Evolutionary conservation across 306 rosid genomes (phyloP), one percentile per base, ranked within the genome.

Genomic region (Nissolia schottii): DNA sequence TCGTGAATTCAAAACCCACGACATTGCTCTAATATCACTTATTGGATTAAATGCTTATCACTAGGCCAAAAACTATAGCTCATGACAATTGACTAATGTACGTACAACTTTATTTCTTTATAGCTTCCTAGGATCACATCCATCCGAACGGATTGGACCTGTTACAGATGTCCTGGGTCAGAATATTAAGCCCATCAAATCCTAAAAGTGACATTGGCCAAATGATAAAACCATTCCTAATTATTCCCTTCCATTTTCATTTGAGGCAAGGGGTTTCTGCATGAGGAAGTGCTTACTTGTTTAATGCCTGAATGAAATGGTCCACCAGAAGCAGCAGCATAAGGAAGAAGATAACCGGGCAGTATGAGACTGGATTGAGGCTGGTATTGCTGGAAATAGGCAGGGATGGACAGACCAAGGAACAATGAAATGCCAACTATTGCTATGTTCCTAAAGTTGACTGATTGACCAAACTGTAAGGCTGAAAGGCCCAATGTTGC

Each of bases 361-460:
- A 91, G 82, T 37, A 91, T 78, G 68, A 88, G 82, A 80, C 75
- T 80, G 54, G 83, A 23, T 65, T 79, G 84, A 11, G 90, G 77
- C 67, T 91, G 90, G 76, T 82, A 91, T 62, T 82, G 90, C 69
- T 91, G 97, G 81, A 91, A 86, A 77, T 88, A 91, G 27, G 86
- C 80, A 67, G 92, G 95, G 45, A 91, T 75, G 7, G 97, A 91
- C 50, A 91, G 79, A 34, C 97, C 94, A 25, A 91, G 83, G 86
- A 91, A 91, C 83, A 88, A 82, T 14, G 97, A 86, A 65, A 91
- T 81, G 3, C 97, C 97, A 40, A 88, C 86, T 66, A 91, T 88
- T 24, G 79, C 78, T 64, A 85, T 88, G 85, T 88, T 88, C 68
- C 97, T 83, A 63, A 85, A 81, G 81, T 89, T 88, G 56, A 79